phyloP scores from a whole-genome alignment of 495 filamentous ascomycete species.

The Podospora sp. region DNA sequence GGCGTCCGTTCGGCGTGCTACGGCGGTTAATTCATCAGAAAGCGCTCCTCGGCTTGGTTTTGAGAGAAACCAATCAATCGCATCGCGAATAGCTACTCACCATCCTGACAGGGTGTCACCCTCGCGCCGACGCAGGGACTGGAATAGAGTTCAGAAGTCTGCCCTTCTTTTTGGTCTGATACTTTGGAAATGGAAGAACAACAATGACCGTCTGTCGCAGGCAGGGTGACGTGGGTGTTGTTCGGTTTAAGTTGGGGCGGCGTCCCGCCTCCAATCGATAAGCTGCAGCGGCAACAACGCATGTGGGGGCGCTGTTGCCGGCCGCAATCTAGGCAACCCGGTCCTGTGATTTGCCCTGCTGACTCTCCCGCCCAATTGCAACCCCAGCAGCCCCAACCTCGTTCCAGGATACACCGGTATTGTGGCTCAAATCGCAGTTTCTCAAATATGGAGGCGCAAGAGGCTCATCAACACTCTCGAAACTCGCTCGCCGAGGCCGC shows the following conservation, averaged over 20 bases:
- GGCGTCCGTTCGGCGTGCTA: constrained; percentile 35
- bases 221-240: constrained; percentile 16
- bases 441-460: background rate
- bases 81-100: background rate
- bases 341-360: constrained; percentile 7
- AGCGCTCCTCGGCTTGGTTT: background rate
- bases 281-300: background rate
- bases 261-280: constrained; percentile 9
- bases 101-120: background rate
- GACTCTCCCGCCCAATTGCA: constrained; percentile 9
- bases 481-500: constrained; percentile 47
- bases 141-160: background rate
- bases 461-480: constrained; percentile 22
- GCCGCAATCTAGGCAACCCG: background rate
- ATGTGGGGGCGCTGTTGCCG: no score
- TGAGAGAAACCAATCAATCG: background rate
- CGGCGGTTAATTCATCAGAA: background rate
- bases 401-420: background rate
- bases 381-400: background rate
- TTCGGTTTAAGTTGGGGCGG: constrained; percentile 28
- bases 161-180: background rate
- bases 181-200: background rate
- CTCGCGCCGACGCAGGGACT: background rate
- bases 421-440: background rate
- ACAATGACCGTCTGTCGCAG: background rate